A percentile compares a stretch with the other conserved stretches of the same genome.
These are phyloP conservation scores for Dactylonectria macrodidyma DNA, from an alignment of 2,329 filamentous ascomycete genomes.

Conservation along the genomic window DNA sequence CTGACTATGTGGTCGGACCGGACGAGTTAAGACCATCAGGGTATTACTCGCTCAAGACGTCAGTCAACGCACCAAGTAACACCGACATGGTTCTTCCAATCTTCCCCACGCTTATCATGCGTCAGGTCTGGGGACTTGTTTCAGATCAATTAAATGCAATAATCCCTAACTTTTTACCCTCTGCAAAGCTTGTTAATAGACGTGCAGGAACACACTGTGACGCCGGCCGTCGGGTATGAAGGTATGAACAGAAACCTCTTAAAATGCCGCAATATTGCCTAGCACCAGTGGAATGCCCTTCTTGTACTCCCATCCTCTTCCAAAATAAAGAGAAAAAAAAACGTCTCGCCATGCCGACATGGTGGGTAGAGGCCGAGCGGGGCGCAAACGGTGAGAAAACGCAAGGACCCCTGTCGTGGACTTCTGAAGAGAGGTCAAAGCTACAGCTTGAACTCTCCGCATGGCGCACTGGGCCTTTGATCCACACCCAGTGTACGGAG, in stretches of 20 bases:
- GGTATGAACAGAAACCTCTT: constrained; percentile 18
- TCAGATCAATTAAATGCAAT: constrained; percentile 29
- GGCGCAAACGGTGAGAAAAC: constrained; percentile 26
- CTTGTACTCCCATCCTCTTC: neutral
- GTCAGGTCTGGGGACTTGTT: neutral
- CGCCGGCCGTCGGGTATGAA: constrained; percentile 26
- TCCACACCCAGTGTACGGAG: constrained; percentile 30
- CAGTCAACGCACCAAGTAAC: neutral
- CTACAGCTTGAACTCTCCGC: constrained; percentile 31
- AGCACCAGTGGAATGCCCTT: constrained; percentile 4
- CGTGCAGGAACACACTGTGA: constrained; percentile 10
- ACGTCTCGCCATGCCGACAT: constrained; percentile 9
- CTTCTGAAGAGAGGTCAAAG: constrained; percentile 31
- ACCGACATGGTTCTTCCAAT: constrained; percentile 1
- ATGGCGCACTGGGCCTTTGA: constrained; percentile 18
- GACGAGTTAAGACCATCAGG: neutral
- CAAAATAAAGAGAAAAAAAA: constrained; percentile 1
- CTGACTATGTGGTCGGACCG: neutral
- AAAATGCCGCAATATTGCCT: constrained; percentile 18
- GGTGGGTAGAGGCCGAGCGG: constrained; percentile 29
- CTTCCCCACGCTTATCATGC: constrained; percentile 16
- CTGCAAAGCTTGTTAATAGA: constrained; percentile 3
- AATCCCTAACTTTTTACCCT: constrained; percentile 7
- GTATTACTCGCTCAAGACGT: constrained; percentile 11
- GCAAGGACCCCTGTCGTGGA: constrained; percentile 19